phyloP scores from a whole-genome alignment of 805 yeast species.

The Metschnikowia gruessii region DNA sequence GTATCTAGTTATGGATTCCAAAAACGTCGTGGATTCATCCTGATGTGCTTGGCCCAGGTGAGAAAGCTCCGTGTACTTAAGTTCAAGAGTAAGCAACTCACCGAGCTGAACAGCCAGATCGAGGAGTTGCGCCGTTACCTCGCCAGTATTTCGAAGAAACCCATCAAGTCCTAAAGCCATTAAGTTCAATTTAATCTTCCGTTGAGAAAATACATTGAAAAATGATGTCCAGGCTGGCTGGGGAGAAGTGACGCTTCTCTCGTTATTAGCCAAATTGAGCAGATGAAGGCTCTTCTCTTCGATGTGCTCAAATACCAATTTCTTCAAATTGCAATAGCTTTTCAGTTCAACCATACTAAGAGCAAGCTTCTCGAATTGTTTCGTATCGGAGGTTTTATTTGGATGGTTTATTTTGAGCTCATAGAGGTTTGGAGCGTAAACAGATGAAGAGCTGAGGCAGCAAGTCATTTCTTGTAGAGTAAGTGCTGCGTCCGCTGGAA shows the following conservation, averaged over 20 bases:
- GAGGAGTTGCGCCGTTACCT: conserved; percentile 10
- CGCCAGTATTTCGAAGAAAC: conserved; percentile 19
- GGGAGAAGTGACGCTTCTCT: neutral
- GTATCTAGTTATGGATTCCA: conserved; percentile 9
- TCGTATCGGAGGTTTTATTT: neutral
- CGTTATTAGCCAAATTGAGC: conserved; percentile 20
- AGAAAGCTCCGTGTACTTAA: conserved; percentile 22
- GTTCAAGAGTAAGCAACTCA: conserved; percentile 15
- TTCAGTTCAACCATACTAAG: conserved; percentile 1
- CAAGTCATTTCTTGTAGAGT: conserved; percentile 5
- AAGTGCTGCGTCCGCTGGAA: neutral
- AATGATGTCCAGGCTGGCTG: conserved; percentile 24
- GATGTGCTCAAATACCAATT: conserved; percentile 20
- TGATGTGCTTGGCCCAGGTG: conserved; percentile 22
- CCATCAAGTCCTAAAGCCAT: conserved; percentile 24
- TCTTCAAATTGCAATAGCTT: conserved; percentile 5
- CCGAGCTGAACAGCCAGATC: conserved; percentile 16
- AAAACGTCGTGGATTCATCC: conserved; percentile 3
- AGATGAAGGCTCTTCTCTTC: conserved; percentile 14
- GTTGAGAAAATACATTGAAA: conserved; percentile 12
- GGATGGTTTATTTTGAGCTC: conserved; percentile 9
- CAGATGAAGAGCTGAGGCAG: neutral
- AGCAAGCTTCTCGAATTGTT: conserved; percentile 7
- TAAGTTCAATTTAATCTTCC: conserved; percentile 8
- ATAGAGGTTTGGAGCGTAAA: conserved; percentile 4